A percentile compares a stretch with the other conserved stretches of the same genome.
These are phyloP conservation scores for Smallanthus sonchifolius DNA, from an alignment of 129 eudicot genomes.

Conservation along the genomic window DNA sequence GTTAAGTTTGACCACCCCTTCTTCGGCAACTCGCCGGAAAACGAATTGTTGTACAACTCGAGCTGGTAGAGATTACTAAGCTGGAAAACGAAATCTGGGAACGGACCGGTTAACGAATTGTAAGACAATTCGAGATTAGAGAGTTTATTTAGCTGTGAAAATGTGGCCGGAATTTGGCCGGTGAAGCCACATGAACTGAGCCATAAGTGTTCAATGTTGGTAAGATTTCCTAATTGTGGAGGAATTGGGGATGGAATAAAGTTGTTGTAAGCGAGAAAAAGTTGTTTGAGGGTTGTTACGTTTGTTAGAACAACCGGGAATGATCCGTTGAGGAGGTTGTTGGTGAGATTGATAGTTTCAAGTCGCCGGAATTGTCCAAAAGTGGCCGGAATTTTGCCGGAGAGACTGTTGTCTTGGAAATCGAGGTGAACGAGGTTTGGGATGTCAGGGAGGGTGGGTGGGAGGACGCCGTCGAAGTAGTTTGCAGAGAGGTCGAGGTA, in stretches of 20 bases:
- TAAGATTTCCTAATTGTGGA: constrained; percentile 51
- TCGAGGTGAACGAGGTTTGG: constrained; percentile 39
- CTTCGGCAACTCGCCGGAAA: constrained; percentile 49
- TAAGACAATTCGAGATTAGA: constrained; percentile 50
- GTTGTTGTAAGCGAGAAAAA: constrained; percentile 53
- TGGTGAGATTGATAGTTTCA: constrained; percentile 30
- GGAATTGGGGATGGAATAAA: constrained; percentile 44
- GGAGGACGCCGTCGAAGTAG: constrained; percentile 44
- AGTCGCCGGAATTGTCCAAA: constrained; percentile 48
- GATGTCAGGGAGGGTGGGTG: constrained; percentile 43
- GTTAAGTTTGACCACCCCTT: constrained; percentile 64
- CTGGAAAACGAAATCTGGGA: constrained; percentile 42
- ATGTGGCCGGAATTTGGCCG: constrained; percentile 50
- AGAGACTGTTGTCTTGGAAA: constrained; percentile 40
- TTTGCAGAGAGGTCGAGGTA: constrained; percentile 62
- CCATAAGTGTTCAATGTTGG: constrained; percentile 50
- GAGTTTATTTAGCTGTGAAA: constrained; percentile 38
- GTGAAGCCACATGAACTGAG: constrained; percentile 37
- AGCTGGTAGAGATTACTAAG: constrained; percentile 47
- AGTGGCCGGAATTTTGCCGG: constrained; percentile 48
- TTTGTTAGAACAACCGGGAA: constrained; percentile 47
- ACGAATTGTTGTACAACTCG: constrained; percentile 62
- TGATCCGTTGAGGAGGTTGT: constrained; percentile 45
- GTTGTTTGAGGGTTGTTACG: constrained; percentile 36
- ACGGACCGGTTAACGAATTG: constrained; percentile 47